A percentile compares a stretch with the other conserved stretches of the same genome.
These are phyloP conservation scores for Nidula microcarpa DNA, from an alignment of 768 basidiomycete genomes.

Conservation along the genomic window DNA sequence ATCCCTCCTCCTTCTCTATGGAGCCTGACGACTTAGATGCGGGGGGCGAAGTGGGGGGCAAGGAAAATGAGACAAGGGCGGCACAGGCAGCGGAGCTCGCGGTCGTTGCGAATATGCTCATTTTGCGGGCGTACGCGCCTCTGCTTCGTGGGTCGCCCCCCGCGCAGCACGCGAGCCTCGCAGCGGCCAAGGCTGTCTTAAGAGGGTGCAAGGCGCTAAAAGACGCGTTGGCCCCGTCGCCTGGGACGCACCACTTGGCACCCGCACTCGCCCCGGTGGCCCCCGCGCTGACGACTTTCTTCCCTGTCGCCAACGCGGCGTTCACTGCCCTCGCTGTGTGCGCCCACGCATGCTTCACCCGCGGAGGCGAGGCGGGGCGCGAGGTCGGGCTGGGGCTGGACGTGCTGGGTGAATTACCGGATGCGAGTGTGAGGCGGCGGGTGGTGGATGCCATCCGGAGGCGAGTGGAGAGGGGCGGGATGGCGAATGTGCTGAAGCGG, in stretches of 20 bases:
- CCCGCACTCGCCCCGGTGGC: conserved; percentile 1
- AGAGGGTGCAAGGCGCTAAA: too few relatives aligned
- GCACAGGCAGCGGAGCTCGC: conserved; percentile 56
- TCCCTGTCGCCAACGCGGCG: neutral
- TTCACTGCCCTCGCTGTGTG: neutral
- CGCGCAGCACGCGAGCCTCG: neutral
- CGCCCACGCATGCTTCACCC: neutral
- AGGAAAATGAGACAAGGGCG: conserved; percentile 4
- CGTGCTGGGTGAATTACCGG: neutral
- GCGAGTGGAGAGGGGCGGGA: conserved; percentile 12
- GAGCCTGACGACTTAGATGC: neutral
- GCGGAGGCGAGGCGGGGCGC: neutral
- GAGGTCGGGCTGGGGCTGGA: neutral
- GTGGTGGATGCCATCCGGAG: conserved; percentile 19
- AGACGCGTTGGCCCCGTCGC: neutral
- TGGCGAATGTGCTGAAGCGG: conserved; percentile 22
- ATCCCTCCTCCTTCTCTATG: neutral
- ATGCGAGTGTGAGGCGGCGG: conserved; percentile 12
- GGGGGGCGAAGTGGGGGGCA: neutral
- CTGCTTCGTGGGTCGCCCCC: conserved; percentile 37
- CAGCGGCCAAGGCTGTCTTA: neutral
- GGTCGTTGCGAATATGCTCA: conserved; percentile 55
- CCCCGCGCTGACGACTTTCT: neutral
- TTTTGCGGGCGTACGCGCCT: conserved; percentile 66
- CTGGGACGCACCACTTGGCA: neutral